Evolutionary conservation across 352 stramenopile species (phyloP).

Genomic region (Pythium chondricola): DNA sequence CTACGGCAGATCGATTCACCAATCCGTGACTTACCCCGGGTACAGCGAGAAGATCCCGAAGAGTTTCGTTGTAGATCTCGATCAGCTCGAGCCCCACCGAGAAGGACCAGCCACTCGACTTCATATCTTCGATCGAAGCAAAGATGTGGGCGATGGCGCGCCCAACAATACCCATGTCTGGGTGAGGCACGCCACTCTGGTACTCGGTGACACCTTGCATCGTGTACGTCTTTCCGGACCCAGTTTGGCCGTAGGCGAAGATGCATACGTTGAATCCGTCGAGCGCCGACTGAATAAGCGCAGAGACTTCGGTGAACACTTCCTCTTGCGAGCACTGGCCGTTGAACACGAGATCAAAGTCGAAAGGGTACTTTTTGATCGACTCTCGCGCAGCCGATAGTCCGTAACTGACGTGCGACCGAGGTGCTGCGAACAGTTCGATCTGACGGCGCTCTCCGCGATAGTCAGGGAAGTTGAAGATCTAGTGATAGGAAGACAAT

Average conservation of each 20-base stretch:
- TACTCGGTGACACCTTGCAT: conserved; percentile 70
- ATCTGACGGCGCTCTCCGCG: conserved; percentile 56
- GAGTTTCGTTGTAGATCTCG: conserved; percentile 98
- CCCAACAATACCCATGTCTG: conserved; percentile 75
- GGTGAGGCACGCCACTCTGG: conserved; percentile 32
- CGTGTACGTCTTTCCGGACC: conserved; percentile 86
- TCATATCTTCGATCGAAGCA: conserved; percentile 49
- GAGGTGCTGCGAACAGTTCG: conserved; percentile 56
- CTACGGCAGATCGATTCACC: background rate
- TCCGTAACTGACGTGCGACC: conserved; percentile 67
- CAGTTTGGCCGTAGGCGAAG: conserved; percentile 90
- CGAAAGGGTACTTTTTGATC: conserved; percentile 90
- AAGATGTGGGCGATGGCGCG: conserved; percentile 79
- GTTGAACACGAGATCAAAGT: conserved; percentile 97
- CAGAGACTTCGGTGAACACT: conserved; percentile 95
- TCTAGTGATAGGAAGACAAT: too few relatives aligned
- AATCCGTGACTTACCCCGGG: conserved; percentile 27
- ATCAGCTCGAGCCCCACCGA: conserved; percentile 81
- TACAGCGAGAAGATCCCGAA: conserved; percentile 89
- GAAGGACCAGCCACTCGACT: conserved; percentile 70
- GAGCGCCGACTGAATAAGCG: conserved; percentile 91
- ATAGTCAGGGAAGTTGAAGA: conserved; percentile 77
- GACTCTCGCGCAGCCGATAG: conserved; percentile 43
- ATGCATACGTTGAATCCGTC: conserved; percentile 96
- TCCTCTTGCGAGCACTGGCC: conserved; percentile 91